Evolutionary conservation across 2,329 filamentous ascomycete genomes (phyloP).

Genomic region (Pseudocercospora ulei): DNA sequence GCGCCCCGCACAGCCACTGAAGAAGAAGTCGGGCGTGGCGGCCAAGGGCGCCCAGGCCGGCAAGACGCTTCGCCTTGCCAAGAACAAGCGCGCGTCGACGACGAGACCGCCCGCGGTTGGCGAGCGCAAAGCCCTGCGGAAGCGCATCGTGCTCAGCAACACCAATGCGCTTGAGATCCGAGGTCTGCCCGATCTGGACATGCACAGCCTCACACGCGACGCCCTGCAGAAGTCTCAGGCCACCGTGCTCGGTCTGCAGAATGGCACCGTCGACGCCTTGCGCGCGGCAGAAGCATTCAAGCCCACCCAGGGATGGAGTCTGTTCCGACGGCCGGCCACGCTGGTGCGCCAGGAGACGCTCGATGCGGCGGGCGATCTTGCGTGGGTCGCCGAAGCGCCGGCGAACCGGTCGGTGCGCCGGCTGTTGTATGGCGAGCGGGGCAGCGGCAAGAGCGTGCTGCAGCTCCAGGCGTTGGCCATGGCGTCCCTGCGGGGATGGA

Average conservation of each 20-base stretch:
- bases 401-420: constrained; percentile 47
- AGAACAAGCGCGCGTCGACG: constrained; percentile 27
- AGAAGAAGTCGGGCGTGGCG: constrained; percentile 26
- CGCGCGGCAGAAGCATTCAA: constrained; percentile 85
- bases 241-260: constrained; percentile 59
- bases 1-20: constrained; percentile 24
- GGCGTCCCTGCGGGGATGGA: constrained; percentile 72
- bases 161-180: constrained; percentile 75
- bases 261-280: constrained; percentile 64
- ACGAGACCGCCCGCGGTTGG: constrained; percentile 45
- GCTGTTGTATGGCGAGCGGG: constrained; percentile 62
- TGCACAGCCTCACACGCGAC: constrained; percentile 12
- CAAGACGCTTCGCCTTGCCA: constrained; percentile 27
- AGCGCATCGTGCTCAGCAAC: constrained; percentile 85
- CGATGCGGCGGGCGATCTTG: constrained; percentile 48
- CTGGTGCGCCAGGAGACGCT: constrained; percentile 71
- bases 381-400: constrained; percentile 26
- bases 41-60: constrained; percentile 22
- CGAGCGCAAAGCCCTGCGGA: constrained; percentile 77
- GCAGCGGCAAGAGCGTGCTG: constrained; percentile 78
- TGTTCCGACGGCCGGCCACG: constrained; percentile 73
- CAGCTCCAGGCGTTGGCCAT: constrained; percentile 74
- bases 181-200: constrained; percentile 52
- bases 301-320: constrained; percentile 72
- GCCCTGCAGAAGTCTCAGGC: constrained; percentile 49